Evolutionary conservation across 2,329 filamentous ascomycete genomes (phyloP), one percentile per base, ranked within the genome.

Genomic region (Diaporthe citriasiana): DNA sequence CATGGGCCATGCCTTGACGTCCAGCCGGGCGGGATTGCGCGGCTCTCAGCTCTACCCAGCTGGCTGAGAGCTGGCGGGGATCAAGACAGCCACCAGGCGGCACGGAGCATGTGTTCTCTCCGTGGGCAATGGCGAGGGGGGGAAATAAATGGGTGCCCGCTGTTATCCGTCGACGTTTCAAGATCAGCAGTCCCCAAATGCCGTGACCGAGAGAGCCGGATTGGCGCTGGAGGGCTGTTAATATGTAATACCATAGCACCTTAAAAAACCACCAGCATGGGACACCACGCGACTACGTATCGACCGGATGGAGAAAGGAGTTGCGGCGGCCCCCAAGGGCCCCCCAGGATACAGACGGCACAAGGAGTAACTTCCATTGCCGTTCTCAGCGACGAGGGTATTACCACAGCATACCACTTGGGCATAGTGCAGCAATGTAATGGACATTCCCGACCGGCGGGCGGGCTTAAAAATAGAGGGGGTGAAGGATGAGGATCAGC

Each of bases 71-170:
- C 63, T 72, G 40, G 60, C 63, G 42, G 50, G 40, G 72, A 74
- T 73, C 72, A 60, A 45, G 42, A 50, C 71, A 74, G 74, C 71
- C 73, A 73, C 71, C 63, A 30, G 35, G 50, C 55, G 70, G 55
- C 56, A 59, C 55, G 45, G 33, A 51, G 69, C 69, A 71, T 38
- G 42, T 47, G 69, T 47, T 60, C 59, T 53, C 40, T 22, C 50
- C n/a, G 25, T 38, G 35, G 55, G 55, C 55, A n/a, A 8, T 15
- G n/a, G 19, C 55, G 55, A 57, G 33, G 10, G 33, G 22, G 30
- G 15, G 22, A 19, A 8, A n/a, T 19, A 30, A 15, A 47, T 51
- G 19, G 51, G 71, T 73, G 71, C 51, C 71, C 70, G 70, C 70
- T 71, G 45, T 71, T 71, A 71, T 59, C 70, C 56, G 70, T 71